Base-by-base conservation (phyloP, 306 rosid genomes). In the Rosa multiflora region DNA sequence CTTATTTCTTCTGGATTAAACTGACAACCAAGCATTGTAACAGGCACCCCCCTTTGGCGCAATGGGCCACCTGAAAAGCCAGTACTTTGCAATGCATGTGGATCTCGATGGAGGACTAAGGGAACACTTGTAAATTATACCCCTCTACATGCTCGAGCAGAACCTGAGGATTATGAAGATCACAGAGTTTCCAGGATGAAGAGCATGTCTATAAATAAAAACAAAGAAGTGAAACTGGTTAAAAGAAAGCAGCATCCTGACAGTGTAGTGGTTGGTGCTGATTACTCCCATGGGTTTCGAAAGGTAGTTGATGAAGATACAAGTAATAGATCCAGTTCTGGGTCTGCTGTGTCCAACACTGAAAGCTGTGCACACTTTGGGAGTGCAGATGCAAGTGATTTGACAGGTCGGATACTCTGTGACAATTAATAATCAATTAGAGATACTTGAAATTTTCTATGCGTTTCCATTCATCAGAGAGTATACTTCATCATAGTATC, bases 41-140 rank as follows among this genome's bases (percentile, higher is more conserved):
- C 88, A 96, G 99, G 94, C 92, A 96, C 99, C 72, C 99, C 99
- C 43, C 97, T 96, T 75, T 96, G 99, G 99, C 98, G 99, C 76
- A 96, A 96, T 61, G 99, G 99, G 20, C 99, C 99, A 73, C 96
- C 97, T 2, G 98, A 96, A 80, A 96, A 96, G 91, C 98, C 98
- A 69, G 92, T 96, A 53, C 87, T 96, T 80, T 96, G 99, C 92
- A 96, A 96, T 88, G 99, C 99, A 21, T 96, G 99, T 69, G 99
- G 99, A 17, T 96, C 99, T 77, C 97, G 99, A 64, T 96, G 99
- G 99, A 96, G 99, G 88, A 96, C 99, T 13, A 96, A 96, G 87
- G 99, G 99, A 86, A 91, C 99, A 20, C 99, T 96, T 42, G 92
- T 90, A 77, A 93, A 96, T 84, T 96, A 96, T 75, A 96, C 99